Evolutionary conservation across 805 yeast species (phyloP).

Genomic region (Saccharomycopsis malanga): DNA sequence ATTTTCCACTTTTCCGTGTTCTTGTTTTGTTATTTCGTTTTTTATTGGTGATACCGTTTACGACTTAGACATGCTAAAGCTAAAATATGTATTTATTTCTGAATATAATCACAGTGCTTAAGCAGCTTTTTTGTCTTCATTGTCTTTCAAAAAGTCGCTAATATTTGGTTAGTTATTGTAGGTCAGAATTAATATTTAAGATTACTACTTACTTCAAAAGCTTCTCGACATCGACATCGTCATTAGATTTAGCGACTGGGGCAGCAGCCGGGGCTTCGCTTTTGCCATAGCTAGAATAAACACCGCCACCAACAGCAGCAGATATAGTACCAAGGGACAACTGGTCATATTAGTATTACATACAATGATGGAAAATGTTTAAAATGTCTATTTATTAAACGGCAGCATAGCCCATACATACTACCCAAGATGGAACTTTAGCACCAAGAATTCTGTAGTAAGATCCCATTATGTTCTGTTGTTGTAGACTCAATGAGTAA

Average conservation of each 20-base stretch:
- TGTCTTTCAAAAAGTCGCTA: conserved; percentile 29
- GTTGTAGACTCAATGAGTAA: no score
- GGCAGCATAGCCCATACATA: conserved; percentile 5
- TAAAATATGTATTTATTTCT: no score
- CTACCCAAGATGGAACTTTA: conserved; percentile 22
- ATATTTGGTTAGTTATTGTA: neutral
- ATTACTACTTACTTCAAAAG: conserved; percentile 26
- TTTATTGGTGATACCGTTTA: neutral
- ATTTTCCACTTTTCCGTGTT: neutral
- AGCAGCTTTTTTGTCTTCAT: conserved; percentile 8
- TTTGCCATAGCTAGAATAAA: conserved; percentile 23
- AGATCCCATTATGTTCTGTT: conserved; percentile 16
- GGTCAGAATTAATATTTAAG: conserved; percentile 3
- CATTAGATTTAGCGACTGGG: conserved; percentile 24
- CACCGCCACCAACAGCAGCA: conserved; percentile 30
- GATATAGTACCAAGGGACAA: conserved; percentile 30
- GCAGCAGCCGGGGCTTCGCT: conserved; percentile 24
- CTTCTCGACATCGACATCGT: conserved; percentile 31
- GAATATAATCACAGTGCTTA: neutral
- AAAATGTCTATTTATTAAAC: no score
- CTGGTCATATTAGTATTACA: conserved; percentile 21
- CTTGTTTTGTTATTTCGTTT: neutral
- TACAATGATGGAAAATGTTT: neutral
- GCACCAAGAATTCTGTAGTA: conserved; percentile 22
- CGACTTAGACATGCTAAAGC: neutral